Evolutionary conservation across 2,329 filamentous ascomycete genomes (phyloP).

Genomic region (Bimuria novae-zelandiae): DNA sequence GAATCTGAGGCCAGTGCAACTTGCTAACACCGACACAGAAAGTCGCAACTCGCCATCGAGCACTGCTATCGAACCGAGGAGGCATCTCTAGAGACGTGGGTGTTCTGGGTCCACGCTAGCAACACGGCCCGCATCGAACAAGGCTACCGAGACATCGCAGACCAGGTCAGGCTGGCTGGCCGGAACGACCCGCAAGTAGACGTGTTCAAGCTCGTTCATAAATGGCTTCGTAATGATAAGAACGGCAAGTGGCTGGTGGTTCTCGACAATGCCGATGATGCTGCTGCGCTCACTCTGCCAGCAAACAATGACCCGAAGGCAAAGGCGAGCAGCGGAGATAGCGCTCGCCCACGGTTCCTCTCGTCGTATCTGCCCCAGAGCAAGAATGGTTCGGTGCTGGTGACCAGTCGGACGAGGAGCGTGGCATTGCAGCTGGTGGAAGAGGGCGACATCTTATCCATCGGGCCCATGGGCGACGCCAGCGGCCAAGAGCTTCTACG

Average conservation of each 20-base stretch:
- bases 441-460: conserved; percentile 7
- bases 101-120: conserved; percentile 17
- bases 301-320: too few species aligned
- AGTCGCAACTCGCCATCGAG: conserved; percentile 21
- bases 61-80: conserved; percentile 13
- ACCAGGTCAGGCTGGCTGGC: conserved; percentile 11
- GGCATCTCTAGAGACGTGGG: conserved; percentile 13
- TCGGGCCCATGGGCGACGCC: conserved; percentile 17
- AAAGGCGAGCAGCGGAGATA: neutral
- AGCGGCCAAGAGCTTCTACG: conserved; percentile 11
- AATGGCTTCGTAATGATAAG: conserved; percentile 19
- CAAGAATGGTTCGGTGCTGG: conserved; percentile 15
- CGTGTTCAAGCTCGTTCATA: conserved; percentile 19
- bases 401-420: conserved; percentile 13
- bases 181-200: conserved; percentile 15
- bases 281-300: neutral
- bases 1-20: too few species aligned
- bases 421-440: conserved; percentile 17
- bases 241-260: conserved; percentile 17
- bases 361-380: conserved; percentile 13
- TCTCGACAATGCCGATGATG: conserved; percentile 19
- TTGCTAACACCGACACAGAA: conserved; percentile 10
- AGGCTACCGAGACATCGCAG: conserved; percentile 18
- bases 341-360: neutral
- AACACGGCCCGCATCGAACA: conserved; percentile 20